phyloP scores from a whole-genome alignment of 2,329 filamentous ascomycete genomes.

The Ceratocystis diversiconidia region DNA sequence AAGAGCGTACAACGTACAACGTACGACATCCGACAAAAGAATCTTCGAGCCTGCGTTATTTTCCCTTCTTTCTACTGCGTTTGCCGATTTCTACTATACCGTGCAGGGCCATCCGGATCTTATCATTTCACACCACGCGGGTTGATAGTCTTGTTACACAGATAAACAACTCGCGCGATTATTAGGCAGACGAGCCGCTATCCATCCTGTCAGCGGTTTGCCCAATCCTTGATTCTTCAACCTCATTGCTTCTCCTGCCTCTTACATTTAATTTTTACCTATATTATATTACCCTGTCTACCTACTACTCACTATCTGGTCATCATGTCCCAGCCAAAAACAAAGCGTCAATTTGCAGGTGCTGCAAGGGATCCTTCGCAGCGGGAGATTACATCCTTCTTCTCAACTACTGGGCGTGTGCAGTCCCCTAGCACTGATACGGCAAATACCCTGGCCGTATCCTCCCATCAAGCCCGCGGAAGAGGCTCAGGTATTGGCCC shows the following conservation, averaged over 20 bases:
- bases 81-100: too few species aligned
- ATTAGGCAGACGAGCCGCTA: too few species aligned
- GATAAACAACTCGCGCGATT: too few species aligned
- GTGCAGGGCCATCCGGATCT: too few species aligned
- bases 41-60: too few species aligned
- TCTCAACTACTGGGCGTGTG: conserved; percentile 25
- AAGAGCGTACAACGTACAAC: too few species aligned
- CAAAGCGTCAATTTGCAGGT: conserved; percentile 49
- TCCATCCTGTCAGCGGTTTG: too few species aligned
- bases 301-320: background rate
- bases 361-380: conserved; percentile 43
- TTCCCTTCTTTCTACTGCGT: too few species aligned
- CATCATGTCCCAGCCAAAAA: conserved; percentile 38
- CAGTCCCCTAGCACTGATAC: conserved; percentile 1
- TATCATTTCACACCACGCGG: too few species aligned
- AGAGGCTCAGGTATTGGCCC: conserved; percentile 25
- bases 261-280: background rate
- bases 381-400: conserved; percentile 52
- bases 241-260: background rate
- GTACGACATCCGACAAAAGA: too few species aligned
- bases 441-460: conserved; percentile 22
- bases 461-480: conserved; percentile 21
- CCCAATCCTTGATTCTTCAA: too few species aligned
- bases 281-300: background rate
- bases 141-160: too few species aligned